Evolutionary conservation across 192 early-diverging fungal species (phyloP).

Genomic region (Gigaspora rosea): DNA sequence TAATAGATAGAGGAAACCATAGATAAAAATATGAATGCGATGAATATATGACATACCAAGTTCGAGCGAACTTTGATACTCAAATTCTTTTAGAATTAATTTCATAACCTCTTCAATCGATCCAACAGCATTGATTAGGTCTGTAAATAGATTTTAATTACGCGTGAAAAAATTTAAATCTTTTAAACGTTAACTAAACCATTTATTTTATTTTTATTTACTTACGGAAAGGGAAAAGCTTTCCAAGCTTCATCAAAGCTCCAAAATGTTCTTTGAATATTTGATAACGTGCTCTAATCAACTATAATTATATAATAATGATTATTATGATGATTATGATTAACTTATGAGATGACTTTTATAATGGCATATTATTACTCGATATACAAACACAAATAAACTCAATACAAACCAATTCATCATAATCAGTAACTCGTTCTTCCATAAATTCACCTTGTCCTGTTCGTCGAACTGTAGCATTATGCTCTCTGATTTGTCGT

Average conservation of each 20-base stretch:
- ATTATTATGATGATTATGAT: not conserved
- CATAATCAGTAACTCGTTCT: slow-evolving; percentile 58
- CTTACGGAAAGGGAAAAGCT: slow-evolving; percentile 65
- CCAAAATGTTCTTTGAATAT: slow-evolving; percentile 64
- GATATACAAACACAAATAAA: not conserved
- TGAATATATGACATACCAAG: slow-evolving; percentile 22
- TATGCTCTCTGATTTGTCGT: slow-evolving; percentile 52
- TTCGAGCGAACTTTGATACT: slow-evolving; percentile 59
- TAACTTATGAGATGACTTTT: too few species aligned
- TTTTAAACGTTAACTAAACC: not conserved
- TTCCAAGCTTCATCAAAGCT: slow-evolving; percentile 51
- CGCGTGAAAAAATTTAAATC: not conserved
- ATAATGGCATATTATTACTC: not conserved
- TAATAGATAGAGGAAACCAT: not conserved
- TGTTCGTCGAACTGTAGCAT: slow-evolving; percentile 48
- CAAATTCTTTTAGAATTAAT: slow-evolving; percentile 60
- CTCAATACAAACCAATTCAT: slow-evolving; percentile 46
- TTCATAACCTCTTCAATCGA: slow-evolving; percentile 59
- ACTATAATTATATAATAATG: slow-evolving; percentile 17
- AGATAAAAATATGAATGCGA: not conserved
- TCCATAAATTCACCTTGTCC: slow-evolving; percentile 57
- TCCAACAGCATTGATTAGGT: slow-evolving; percentile 59
- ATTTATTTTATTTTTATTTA: not conserved
- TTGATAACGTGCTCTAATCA: slow-evolving; percentile 56
- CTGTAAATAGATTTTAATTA: slow-evolving; percentile 29